Percentiles rank a stretch among this genome's conserved stretches.
Conservation (phyloP, 1,284 basidiomycete genomes). For the Filobasidium uniguttulatum region DNA sequence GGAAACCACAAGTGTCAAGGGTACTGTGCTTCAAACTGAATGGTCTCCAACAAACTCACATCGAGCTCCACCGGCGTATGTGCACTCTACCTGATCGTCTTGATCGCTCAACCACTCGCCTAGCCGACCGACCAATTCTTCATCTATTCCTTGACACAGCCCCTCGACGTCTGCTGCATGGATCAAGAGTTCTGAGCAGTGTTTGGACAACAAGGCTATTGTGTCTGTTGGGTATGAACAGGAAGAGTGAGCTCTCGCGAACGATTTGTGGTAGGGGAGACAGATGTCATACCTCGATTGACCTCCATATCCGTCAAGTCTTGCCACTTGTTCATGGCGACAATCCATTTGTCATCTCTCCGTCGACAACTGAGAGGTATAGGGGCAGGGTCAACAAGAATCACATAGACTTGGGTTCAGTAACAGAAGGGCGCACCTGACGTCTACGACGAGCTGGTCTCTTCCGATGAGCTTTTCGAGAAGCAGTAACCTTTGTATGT, state of each 20-base stretch:
- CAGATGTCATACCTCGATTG: constrained; percentile 47
- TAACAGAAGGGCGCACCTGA: constrained; percentile 49
- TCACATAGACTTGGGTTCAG: neutral
- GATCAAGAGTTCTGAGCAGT: constrained; percentile 85
- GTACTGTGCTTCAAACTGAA: neutral
- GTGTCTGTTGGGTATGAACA: constrained; percentile 49
- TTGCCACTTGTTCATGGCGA: constrained; percentile 99
- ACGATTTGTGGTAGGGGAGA: neutral
- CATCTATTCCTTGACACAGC: constrained; percentile 89
- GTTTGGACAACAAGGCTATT: constrained; percentile 52
- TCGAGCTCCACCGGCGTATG: constrained; percentile 93
- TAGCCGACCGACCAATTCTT: constrained; percentile 79
- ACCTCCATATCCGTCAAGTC: constrained; percentile 90
- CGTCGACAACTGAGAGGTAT: constrained; percentile 59
- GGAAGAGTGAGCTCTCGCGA: neutral
- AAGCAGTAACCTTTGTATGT: constrained; percentile 52
- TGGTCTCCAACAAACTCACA: constrained; percentile 39
- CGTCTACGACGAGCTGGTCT: constrained; percentile 84
- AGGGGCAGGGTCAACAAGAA: neutral
- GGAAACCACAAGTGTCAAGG: neutral
- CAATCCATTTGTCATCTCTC: constrained; percentile 65
- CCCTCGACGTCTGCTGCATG: constrained; percentile 98
- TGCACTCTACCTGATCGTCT: neutral
- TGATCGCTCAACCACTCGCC: constrained; percentile 44
- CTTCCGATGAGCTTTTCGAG: constrained; percentile 60